Base-by-base conservation (phyloP, 164 flowering plant species). In the Liriodendron chinense region DNA sequence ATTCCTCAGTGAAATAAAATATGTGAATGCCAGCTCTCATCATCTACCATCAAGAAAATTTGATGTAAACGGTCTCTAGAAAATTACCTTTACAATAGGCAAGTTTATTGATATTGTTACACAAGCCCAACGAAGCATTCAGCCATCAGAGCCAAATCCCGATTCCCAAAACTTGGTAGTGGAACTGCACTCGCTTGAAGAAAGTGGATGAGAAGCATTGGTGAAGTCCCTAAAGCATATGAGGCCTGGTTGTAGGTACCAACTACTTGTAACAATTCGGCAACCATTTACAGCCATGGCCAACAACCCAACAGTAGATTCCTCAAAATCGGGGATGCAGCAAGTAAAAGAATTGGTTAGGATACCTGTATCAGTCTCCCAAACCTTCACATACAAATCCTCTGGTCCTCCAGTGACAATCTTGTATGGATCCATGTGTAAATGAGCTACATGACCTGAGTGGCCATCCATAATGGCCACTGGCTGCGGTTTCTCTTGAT, bases 351-450 rank as follows among this genome's bases (percentile, higher is more conserved):
- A 82, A 77, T 85, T 89, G 10, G 75, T 28, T 16, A 74, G 83
- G 9, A 0, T 53, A 26, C 91, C 89, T 10, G 91, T 87, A 64
- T 81, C 84, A 8, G 85, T 72, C 53, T 88, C 92, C 93, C 92
- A 92, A 28, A 89, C 74, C 73, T 81, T 82, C 14, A 88, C 77
- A 50, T 12, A 48, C 0, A 21, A 48, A 77, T 87, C 90, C n/a
- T 76, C 78, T 1, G 79, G 83, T 13, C 90, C 82, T 12, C 89
- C 91, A 1, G 88, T 84, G 53, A 90, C 92, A 62, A 92, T 75
- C 80, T 87, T 92, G 82, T 86, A 86, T 7, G 73, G 74, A 80
- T 90, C 93, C 91, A 90, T 87, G 81, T 87, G 85, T 66, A 89
- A 43, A 18, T 48, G 82, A 2, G 84, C 78, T 43, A 90, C 81